phyloP scores from a whole-genome alignment of 768 basidiomycete genomes.

The Botryobasidium botryosum region DNA sequence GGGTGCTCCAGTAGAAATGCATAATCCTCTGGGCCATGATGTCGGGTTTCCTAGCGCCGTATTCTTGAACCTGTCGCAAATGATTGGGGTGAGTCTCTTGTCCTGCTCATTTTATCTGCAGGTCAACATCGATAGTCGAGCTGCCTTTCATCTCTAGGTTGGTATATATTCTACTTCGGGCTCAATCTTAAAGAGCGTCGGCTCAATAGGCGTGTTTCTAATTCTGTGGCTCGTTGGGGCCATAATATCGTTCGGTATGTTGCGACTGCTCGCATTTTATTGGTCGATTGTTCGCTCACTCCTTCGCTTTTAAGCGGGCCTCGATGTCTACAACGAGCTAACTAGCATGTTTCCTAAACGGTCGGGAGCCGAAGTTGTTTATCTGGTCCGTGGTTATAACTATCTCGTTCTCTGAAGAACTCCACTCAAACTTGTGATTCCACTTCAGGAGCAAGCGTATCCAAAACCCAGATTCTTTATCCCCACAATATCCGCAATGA shows the following conservation, averaged over 20 bases:
- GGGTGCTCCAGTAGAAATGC: not conserved
- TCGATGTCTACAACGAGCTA: not conserved
- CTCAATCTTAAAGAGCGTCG: not conserved
- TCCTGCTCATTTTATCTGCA: no score
- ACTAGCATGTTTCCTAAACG: slow-evolving; percentile 1
- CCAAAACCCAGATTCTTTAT: not conserved
- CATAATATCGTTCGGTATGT: not conserved
- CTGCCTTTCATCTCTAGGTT: not conserved
- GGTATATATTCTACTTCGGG: not conserved
- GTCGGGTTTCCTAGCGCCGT: slow-evolving; percentile 1
- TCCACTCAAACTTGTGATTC: no score
- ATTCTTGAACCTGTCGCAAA: not conserved
- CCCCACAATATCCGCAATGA: not conserved
- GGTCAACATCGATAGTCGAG: not conserved
- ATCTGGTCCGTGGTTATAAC: no score
- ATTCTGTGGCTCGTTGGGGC: not conserved
- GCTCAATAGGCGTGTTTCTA: not conserved
- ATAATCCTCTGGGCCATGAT: not conserved
- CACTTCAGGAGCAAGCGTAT: slow-evolving; percentile 2
- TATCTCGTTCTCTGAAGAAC: no score
- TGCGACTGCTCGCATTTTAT: not conserved
- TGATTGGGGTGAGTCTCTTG: not conserved
- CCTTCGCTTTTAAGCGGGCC: not conserved
- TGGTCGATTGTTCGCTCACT: not conserved
- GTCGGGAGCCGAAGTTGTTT: no score